phyloP scores from a whole-genome alignment of 2,329 filamentous ascomycete species.

The Curvularia hawaiiensis region DNA sequence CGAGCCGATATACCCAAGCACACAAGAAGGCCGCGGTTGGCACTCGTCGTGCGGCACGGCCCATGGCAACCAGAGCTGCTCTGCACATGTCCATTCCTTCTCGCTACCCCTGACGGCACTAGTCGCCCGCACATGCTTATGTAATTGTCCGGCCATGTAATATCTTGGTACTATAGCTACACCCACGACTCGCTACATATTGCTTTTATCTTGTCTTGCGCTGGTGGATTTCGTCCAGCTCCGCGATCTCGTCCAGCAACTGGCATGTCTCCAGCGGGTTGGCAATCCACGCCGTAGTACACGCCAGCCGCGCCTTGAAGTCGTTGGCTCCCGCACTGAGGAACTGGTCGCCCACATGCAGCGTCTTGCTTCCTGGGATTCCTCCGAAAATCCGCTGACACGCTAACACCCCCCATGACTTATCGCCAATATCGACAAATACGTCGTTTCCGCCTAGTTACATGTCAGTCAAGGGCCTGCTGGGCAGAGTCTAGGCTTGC shows the following conservation, averaged over 20 bases:
- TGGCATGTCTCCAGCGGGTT: constrained; percentile 89
- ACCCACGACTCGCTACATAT: not conserved
- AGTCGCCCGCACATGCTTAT: not conserved
- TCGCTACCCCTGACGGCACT: not conserved
- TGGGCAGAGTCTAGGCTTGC: too few relatives aligned
- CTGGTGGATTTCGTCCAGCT: constrained; percentile 49
- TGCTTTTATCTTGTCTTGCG: constrained; percentile 39
- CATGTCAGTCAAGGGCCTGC: constrained; percentile 30
- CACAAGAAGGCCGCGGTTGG: not conserved
- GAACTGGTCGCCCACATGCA: constrained; percentile 97
- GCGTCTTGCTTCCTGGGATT: constrained; percentile 75
- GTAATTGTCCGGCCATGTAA: not conserved
- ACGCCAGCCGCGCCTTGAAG: constrained; percentile 91
- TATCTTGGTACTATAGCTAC: too few relatives aligned
- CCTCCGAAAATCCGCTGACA: constrained; percentile 89
- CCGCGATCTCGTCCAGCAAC: constrained; percentile 78
- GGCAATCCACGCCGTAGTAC: constrained; percentile 96
- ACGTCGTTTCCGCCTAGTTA: constrained; percentile 82
- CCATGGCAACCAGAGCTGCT: not conserved
- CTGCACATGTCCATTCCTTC: not conserved
- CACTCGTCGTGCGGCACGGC: not conserved
- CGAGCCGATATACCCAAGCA: not conserved
- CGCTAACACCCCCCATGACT: constrained; percentile 91
- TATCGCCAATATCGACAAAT: constrained; percentile 98
- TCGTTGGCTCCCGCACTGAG: constrained; percentile 88